Base-by-base conservation (phyloP, 805 yeast genomes). In the Brettanomyces nanus region DNA sequence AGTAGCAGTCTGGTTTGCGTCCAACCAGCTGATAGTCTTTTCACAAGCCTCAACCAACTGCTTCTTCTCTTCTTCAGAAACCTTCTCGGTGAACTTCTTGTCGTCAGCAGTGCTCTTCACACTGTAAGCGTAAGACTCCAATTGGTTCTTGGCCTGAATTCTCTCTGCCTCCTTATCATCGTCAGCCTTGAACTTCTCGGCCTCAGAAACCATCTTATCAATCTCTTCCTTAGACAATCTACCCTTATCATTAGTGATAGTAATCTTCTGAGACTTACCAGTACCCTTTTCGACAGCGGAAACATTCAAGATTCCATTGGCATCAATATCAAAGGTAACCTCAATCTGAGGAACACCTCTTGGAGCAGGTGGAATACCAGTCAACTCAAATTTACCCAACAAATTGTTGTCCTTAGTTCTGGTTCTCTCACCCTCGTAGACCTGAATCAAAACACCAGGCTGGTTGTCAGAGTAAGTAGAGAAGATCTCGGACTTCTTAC, bases 361-460 rank as follows among this genome's bases (percentile, higher is more conserved):
- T 36, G 85, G 83, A 46, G 81, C 75, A 7, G 78, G 72, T 28
- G 89, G 87, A 29, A 84, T 82, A 34, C 83, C 82, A 15, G 79
- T 62, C 35, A 84, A 64, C 53, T 76, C 75, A 58, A 84, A 80
- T 50, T 80, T 75, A 27, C 92, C 92, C 49, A 84, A 79, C 51
- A 79, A 49, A 56, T 80, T 82, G 63, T 84, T 84, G 53, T 82
- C 87, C 56, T 76, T 75, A 6, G 85, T 89, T 44, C 83, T 64
- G 0, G 85, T 74, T 56, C 92, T 68, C 59, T 84, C 94, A 47
- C 94, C 94, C 63, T 84, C 92, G 52, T 71, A 89, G 51, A 89
- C 97, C 75, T 89, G 96, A 66, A 89, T 87, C 69, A 87, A 73
- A 49, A 89, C 97, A 81, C 96, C 95, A 53, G 97, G 96, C 73